Percentiles rank a stretch among this genome's conserved stretches.
phyloP scores from a whole-genome alignment of 2,329 filamentous ascomycete species.

The Blumeria hordei region DNA sequence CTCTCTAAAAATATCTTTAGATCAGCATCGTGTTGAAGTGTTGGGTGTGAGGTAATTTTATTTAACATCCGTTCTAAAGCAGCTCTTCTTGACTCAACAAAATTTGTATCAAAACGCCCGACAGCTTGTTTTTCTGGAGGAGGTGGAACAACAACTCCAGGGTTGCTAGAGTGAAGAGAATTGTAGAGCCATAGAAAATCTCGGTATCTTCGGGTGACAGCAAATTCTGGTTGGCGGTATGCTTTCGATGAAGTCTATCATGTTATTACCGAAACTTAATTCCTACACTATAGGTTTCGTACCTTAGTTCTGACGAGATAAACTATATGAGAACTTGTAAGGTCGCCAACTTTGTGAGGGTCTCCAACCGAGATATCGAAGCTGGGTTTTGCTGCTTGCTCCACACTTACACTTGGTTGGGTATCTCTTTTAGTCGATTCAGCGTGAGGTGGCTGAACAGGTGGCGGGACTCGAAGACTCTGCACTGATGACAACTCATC shows the following conservation, averaged over 20 bases:
- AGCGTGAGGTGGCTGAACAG: slow-evolving; percentile 31
- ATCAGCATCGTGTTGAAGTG: slow-evolving; percentile 78
- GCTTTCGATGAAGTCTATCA: slow-evolving; percentile 76
- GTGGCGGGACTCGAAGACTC: slow-evolving; percentile 40
- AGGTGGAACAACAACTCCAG: slow-evolving; percentile 81
- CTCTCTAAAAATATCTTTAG: slow-evolving; percentile 93
- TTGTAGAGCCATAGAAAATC: slow-evolving; percentile 98
- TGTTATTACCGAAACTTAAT: slow-evolving; percentile 5
- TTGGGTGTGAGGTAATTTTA: slow-evolving; percentile 74
- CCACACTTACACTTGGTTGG: slow-evolving; percentile 65
- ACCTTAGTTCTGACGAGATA: slow-evolving; percentile 91
- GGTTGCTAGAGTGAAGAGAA: slow-evolving; percentile 79
- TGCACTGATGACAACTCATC: slow-evolving; percentile 28
- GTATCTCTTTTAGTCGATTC: slow-evolving; percentile 26
- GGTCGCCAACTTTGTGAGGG: slow-evolving; percentile 89
- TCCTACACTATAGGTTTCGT: slow-evolving; percentile 9
- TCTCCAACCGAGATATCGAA: slow-evolving; percentile 87
- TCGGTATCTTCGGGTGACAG: slow-evolving; percentile 78
- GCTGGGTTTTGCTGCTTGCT: slow-evolving; percentile 76
- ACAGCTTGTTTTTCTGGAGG: slow-evolving; percentile 96
- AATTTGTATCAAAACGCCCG: slow-evolving; percentile 85
- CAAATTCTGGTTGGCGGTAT: slow-evolving; percentile 78
- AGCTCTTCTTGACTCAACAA: slow-evolving; percentile 76
- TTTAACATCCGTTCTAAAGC: slow-evolving; percentile 95
- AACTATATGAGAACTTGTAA: slow-evolving; percentile 93